Conservation (phyloP, 116 monocot genomes). For the Papilionanthe hybrid region DNA sequence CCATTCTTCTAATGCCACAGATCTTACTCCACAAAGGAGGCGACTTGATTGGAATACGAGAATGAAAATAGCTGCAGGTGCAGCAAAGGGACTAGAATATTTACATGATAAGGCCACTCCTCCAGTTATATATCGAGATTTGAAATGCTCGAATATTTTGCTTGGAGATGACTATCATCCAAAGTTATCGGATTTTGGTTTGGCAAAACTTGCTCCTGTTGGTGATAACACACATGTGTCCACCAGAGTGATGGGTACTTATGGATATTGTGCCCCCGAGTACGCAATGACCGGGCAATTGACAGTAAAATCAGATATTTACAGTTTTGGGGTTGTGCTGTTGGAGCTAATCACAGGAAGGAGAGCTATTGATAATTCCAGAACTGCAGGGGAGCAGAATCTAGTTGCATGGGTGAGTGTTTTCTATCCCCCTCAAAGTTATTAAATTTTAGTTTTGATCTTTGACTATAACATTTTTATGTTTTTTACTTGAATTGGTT, state of each 20-base stretch:
- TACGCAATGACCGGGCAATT: constrained; percentile 10
- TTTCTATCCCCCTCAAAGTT: neutral
- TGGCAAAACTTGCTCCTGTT: constrained; percentile 9
- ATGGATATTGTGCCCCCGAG: constrained; percentile 10
- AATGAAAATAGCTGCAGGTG: constrained; percentile 5
- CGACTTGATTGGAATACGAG: constrained; percentile 5
- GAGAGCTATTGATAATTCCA: constrained; percentile 8
- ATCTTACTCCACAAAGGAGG: constrained; percentile 2
- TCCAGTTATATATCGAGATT: constrained; percentile 9
- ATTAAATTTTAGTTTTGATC: no score
- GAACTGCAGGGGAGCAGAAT: constrained; percentile 12
- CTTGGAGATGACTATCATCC: constrained; percentile 2
- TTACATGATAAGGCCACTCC: constrained; percentile 10
- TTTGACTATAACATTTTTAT: no score
- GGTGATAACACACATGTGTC: constrained; percentile 7
- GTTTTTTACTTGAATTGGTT: no score
- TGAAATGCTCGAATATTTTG: constrained; percentile 10
- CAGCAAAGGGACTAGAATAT: constrained; percentile 7
- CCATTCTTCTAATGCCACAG: neutral
- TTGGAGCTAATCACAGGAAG: constrained; percentile 9
- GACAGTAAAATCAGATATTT: constrained; percentile 8
- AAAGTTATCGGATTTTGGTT: constrained; percentile 9
- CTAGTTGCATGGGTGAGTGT: constrained; percentile 11
- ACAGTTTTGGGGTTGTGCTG: constrained; percentile 5
- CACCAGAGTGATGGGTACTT: constrained; percentile 9